A percentile compares a stretch with the other conserved stretches of the same genome.
phyloP scores from a whole-genome alignment of 805 yeast species.

The Kuraishia borneana region DNA sequence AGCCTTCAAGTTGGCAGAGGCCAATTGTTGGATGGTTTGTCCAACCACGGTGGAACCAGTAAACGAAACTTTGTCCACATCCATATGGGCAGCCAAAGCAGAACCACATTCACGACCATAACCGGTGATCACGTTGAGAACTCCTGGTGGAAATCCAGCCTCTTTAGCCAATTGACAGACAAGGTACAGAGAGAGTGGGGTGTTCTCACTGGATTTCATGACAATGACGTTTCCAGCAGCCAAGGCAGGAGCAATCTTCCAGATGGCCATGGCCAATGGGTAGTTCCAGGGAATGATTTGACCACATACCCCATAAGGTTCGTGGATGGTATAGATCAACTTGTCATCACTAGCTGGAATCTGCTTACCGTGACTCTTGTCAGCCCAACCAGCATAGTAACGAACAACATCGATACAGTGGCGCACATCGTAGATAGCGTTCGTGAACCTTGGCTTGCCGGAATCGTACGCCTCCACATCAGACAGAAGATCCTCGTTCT shows the following conservation, averaged over 20 bases:
- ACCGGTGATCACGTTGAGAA: slow-evolving; percentile 61
- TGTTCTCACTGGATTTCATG: slow-evolving; percentile 64
- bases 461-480: slow-evolving; percentile 39
- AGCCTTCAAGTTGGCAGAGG: slow-evolving; percentile 49
- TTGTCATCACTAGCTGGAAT: slow-evolving; percentile 28
- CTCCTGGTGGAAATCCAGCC: slow-evolving; percentile 74
- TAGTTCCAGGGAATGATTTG: slow-evolving; percentile 69
- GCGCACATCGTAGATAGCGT: slow-evolving; percentile 37
- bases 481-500: slow-evolving; percentile 35
- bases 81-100: slow-evolving; percentile 49
- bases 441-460: slow-evolving; percentile 38
- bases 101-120: slow-evolving; percentile 62
- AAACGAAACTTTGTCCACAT: slow-evolving; percentile 48
- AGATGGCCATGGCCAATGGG: slow-evolving; percentile 60
- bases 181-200: slow-evolving; percentile 58
- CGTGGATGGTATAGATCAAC: slow-evolving; percentile 59
- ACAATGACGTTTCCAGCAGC: slow-evolving; percentile 71
- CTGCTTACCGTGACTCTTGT: slow-evolving; percentile 35
- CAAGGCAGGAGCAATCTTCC: slow-evolving; percentile 78
- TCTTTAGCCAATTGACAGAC: slow-evolving; percentile 45
- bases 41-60: slow-evolving; percentile 67
- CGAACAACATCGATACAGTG: slow-evolving; percentile 32
- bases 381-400: slow-evolving; percentile 56
- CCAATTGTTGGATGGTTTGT: slow-evolving; percentile 47
- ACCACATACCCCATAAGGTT: slow-evolving; percentile 60